phyloP scores from a whole-genome alignment of 2,329 filamentous ascomycete species.

The Pseudocercospora pini-densiflorae region DNA sequence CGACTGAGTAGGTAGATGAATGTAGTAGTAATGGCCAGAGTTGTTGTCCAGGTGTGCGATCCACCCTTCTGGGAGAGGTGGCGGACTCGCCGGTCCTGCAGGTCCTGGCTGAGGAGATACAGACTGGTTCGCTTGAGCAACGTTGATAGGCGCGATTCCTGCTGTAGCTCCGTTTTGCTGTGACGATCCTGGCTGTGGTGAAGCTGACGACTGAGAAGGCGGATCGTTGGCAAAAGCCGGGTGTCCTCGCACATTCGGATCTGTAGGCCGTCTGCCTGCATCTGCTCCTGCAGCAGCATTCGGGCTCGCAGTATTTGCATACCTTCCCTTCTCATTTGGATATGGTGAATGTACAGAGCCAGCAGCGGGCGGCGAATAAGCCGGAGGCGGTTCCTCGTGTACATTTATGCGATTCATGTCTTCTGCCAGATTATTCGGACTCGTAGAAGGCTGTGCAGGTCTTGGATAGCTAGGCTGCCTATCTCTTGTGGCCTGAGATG shows the following conservation, averaged over 20 bases:
- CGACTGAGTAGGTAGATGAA: constrained; percentile 90
- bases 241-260: constrained; percentile 63
- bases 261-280: constrained; percentile 36
- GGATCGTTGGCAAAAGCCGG: constrained; percentile 90
- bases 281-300: constrained; percentile 30
- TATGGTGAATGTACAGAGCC: constrained; percentile 61
- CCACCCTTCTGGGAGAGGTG: constrained; percentile 95
- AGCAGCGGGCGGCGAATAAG: constrained; percentile 68
- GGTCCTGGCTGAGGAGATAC: constrained; percentile 26
- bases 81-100: constrained; percentile 77
- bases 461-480: constrained; percentile 36
- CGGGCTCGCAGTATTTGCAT: constrained; percentile 47
- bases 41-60: constrained; percentile 95
- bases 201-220: constrained; percentile 38
- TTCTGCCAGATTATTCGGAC: constrained; percentile 64
- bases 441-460: constrained; percentile 52
- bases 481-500: constrained; percentile 21
- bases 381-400: constrained; percentile 86
- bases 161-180: constrained; percentile 38
- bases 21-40: constrained; percentile 98
- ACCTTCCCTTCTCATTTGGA: constrained; percentile 74
- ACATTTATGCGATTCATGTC: constrained; percentile 84
- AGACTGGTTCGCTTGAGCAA: constrained; percentile 40
- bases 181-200: constrained; percentile 53
- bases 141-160: constrained; percentile 48